A percentile compares a stretch with the other conserved stretches of the same genome.
Conservation (phyloP, 345 rosid genomes). For the Anastatica hierochuntica region DNA sequence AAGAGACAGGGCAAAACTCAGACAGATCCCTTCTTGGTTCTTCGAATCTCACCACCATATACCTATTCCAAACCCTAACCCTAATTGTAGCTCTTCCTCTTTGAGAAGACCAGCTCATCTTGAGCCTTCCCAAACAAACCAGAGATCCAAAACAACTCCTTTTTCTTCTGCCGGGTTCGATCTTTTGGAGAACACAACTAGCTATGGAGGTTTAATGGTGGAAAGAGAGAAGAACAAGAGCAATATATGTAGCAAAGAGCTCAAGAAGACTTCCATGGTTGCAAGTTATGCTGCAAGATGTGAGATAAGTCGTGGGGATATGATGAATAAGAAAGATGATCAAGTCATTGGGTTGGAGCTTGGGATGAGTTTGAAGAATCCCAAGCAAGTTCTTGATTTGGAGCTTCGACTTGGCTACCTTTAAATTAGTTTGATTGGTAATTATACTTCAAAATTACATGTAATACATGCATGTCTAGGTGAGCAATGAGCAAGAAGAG, state of each 20-base stretch:
- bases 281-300: conserved; percentile 8
- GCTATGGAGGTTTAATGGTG: conserved; percentile 15
- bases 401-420: conserved; percentile 61
- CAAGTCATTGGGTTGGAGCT: conserved; percentile 34
- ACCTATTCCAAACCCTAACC: conserved; percentile 10
- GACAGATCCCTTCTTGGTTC: conserved; percentile 40
- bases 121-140: conserved; percentile 11
- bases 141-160: conserved; percentile 14
- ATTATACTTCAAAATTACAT: background rate
- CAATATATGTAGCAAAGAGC: conserved; percentile 22
- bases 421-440: background rate
- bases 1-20: conserved; percentile 54
- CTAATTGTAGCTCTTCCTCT: conserved; percentile 20
- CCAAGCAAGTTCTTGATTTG: conserved; percentile 46
- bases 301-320: too few relatives aligned
- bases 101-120: conserved; percentile 14
- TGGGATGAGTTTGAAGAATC: conserved; percentile 35
- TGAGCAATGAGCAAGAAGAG: conserved; percentile 15
- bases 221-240: conserved; percentile 23
- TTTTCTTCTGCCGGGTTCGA: conserved; percentile 8
- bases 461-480: background rate
- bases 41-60: conserved; percentile 31
- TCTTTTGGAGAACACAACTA: conserved; percentile 4
- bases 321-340: conserved; percentile 27
- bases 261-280: too few relatives aligned